Conservation (phyloP, 306 rosid species). For the Carpinus viminea region DNA sequence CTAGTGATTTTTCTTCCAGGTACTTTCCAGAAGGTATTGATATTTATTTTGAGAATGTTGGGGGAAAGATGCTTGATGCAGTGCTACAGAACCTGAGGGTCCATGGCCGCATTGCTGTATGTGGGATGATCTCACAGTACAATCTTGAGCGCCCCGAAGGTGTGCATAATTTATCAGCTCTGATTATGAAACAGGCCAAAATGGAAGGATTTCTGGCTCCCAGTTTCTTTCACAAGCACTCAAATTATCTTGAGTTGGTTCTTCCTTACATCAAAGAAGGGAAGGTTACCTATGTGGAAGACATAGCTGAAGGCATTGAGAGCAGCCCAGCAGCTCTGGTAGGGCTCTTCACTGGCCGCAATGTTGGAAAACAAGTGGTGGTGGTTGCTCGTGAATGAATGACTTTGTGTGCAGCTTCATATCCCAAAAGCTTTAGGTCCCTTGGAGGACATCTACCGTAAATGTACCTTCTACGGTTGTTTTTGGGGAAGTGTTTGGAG, state of each 20-base stretch:
- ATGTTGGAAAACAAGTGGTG: conserved; percentile 41
- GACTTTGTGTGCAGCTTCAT: neutral
- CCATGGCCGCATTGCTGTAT: conserved; percentile 29
- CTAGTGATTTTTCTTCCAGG: neutral
- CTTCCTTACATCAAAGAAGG: conserved; percentile 32
- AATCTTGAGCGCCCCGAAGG: conserved; percentile 37
- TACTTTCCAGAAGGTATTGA: conserved; percentile 29
- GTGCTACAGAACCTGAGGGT: conserved; percentile 36
- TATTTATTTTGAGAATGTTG: conserved; percentile 37
- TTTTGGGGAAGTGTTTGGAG: too few species aligned
- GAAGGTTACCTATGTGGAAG: conserved; percentile 36
- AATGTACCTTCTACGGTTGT: too few species aligned
- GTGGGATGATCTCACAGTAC: conserved; percentile 52
- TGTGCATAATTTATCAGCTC: conserved; percentile 17
- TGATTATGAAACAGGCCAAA: conserved; percentile 9
- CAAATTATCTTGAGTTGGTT: conserved; percentile 25
- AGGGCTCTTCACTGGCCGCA: conserved; percentile 38
- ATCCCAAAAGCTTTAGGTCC: neutral
- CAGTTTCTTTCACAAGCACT: conserved; percentile 17
- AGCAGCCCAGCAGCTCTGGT: conserved; percentile 33
- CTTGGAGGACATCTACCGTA: too few species aligned
- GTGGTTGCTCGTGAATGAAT: conserved; percentile 19
- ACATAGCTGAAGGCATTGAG: conserved; percentile 36
- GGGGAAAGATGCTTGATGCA: conserved; percentile 44
- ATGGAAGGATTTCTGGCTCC: conserved; percentile 27